Base-by-base conservation (phyloP, 345 rosid species). In the Xanthoceras sorbifolium region DNA sequence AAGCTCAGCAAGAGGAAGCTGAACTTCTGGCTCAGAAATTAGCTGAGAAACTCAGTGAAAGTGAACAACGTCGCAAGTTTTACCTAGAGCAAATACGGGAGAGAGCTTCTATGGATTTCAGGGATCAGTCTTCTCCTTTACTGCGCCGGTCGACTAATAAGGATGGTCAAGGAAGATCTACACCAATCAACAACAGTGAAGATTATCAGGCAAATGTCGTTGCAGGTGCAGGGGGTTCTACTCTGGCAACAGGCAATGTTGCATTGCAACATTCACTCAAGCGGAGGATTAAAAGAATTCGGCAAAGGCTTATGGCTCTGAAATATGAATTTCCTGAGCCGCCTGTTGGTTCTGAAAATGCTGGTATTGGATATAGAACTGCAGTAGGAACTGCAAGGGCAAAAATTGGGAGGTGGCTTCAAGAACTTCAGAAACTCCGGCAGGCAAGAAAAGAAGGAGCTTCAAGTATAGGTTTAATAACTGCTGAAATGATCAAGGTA, bases 1-100 rank as follows among this genome's bases (percentile, higher is more conserved):
- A 87, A 77, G 96, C 91, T 32, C 96, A 91, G 82, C 96, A 89
- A 83, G 96, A 91, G 85, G 96, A 91, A 87, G 93, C 96, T 78
- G 96, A 91, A 81, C 79, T 91, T 70, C 82, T 91, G 73, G 96
- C 91, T 9, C 96, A 84, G 77, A 91, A 91, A 78, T 88, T 91
- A 81, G 90, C 90, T 38, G 96, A 91, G 87, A 88, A 78, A 71
- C 93, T 91, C 15, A 83, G 85, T 29, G 96, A 91, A 78, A 91
- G 96, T 79, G 89, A 91, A 80, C 96, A 89, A 60, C 93, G 93
- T 71, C 89, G 91, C 69, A 91, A 89, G 72, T 85, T 89, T 83
- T 86, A 85, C 79, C 87, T 91, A 59, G 96, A 91, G 77, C 96
- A 91, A 81, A 91, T 91, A 76, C 85, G 93, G 69, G 96, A 89